These are phyloP conservation scores for Rhazya stricta DNA, from an alignment of 257 asterid genomes.

Conservation along the genomic window DNA sequence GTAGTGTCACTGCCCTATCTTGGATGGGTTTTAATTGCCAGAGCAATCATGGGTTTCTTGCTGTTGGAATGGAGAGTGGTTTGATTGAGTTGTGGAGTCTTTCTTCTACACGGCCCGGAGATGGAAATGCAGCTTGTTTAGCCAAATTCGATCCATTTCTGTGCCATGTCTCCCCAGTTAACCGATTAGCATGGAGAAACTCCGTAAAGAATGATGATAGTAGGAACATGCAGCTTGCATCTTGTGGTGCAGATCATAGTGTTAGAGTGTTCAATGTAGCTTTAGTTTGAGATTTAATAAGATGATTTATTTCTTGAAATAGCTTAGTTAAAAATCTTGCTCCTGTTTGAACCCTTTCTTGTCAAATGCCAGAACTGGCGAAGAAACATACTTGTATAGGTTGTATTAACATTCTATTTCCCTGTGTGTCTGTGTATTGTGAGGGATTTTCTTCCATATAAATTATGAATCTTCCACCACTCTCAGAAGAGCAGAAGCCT, in stretches of 20 bases:
- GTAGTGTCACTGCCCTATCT: slow-evolving; percentile 74
- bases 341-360: neutral
- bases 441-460: too few species aligned
- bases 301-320: neutral
- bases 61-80: slow-evolving; percentile 92
- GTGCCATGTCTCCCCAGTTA: slow-evolving; percentile 75
- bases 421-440: too few species aligned
- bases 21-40: slow-evolving; percentile 60
- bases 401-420: neutral
- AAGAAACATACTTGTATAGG: neutral
- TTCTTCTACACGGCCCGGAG: slow-evolving; percentile 18
- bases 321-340: neutral
- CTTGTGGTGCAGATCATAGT: slow-evolving; percentile 92
- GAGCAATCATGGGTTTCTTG: slow-evolving; percentile 54
- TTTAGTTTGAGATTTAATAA: slow-evolving; percentile 9
- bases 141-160: slow-evolving; percentile 56
- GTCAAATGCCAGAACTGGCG: neutral
- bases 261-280: slow-evolving; percentile 60
- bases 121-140: slow-evolving; percentile 33
- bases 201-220: slow-evolving; percentile 37
- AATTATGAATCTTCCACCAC: too few species aligned
- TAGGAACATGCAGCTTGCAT: slow-evolving; percentile 56
- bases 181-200: slow-evolving; percentile 63
- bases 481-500: too few species aligned
- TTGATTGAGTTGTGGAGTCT: slow-evolving; percentile 75